Base-by-base conservation (phyloP, 805 yeast genomes). In the Starmerella apis region DNA sequence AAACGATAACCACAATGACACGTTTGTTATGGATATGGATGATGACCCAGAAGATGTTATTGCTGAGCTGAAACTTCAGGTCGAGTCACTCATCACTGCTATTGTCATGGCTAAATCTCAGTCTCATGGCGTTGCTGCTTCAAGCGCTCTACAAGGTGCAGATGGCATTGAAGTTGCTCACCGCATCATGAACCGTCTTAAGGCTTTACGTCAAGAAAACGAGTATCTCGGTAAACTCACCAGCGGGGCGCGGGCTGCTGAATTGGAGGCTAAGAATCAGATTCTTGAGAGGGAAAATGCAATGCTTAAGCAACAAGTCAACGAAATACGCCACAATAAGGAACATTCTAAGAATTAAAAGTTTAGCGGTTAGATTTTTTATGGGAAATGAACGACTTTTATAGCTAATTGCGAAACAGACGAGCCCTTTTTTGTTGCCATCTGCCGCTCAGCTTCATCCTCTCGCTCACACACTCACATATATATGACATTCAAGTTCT, bases 151-250 rank as follows among this genome's bases (percentile, higher is more conserved):
- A n/a, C 52, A 49, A 20, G 50, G 53, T 1, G 45, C 52, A 3
- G 61, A 56, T 23, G 61, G 56, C 2, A 45, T 50, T 9, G 61
- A 57, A 50, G 43, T 59, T 31, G 53, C 59, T 8, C 62, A 60
- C 37, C 56, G 62, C 20, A 53, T 59, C n/a, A 50, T 56, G 45
- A 38, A 50, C 14, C 56, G 61, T 5, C 31, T 60, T 18, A 47
- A 47, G 43, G 47, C 41, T 7, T 51, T 60, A 44, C 54, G 60
- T 10, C 51, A 46, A 18, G 63, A 60, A 48, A 60, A 60, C 52
- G 55, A 45, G 31, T 39, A 47, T 14, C 55, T 59, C 1, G 50
- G 46, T 14, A 31, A 35, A 24, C 48, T 56, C 18, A 52, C 54
- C 1, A 48, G 45, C n/a, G 56, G 55, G 19, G 30, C 41, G 27